Evolutionary conservation across 2,329 filamentous ascomycete genomes (phyloP).

Genomic region (Diaporthe citrichinensis): DNA sequence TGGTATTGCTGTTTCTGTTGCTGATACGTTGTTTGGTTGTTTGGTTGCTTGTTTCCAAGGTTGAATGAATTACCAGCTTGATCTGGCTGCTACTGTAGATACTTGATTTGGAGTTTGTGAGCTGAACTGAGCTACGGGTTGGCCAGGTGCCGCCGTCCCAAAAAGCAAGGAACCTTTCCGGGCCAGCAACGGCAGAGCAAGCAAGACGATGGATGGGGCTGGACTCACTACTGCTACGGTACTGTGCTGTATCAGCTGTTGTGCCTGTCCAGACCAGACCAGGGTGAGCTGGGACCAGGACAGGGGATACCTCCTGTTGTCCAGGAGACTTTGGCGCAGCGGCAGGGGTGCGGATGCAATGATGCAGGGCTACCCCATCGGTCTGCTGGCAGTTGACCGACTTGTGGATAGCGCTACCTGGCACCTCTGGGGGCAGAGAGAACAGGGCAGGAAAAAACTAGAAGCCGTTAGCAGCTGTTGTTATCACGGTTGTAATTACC

Average conservation of each 20-base stretch:
- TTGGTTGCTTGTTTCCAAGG: neutral
- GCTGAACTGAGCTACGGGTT: constrained; percentile 3
- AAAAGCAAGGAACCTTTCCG: constrained; percentile 26
- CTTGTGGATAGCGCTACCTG: constrained; percentile 19
- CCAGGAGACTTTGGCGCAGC: constrained; percentile 31
- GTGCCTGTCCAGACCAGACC: constrained; percentile 17
- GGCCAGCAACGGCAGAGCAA: neutral
- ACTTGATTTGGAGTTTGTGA: neutral
- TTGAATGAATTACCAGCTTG: neutral
- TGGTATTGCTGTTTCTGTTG: neutral
- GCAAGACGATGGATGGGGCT: constrained; percentile 2
- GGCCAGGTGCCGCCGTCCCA: constrained; percentile 2
- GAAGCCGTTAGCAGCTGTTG: constrained; percentile 23
- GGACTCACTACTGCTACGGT: neutral
- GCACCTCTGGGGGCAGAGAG: neutral
- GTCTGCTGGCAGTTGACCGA: constrained; percentile 30
- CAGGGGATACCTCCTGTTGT: constrained; percentile 7
- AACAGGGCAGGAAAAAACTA: constrained; percentile 1
- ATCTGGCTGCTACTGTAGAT: constrained; percentile 2
- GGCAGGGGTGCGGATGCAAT: constrained; percentile 17
- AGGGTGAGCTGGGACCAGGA: constrained; percentile 21
- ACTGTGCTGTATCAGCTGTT: constrained; percentile 3
- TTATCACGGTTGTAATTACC: constrained; percentile 15
- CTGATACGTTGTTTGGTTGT: neutral
- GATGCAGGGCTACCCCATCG: constrained; percentile 35